Base-by-base conservation (phyloP, 1,284 basidiomycete genomes). In the Neonothopanus nambi region DNA sequence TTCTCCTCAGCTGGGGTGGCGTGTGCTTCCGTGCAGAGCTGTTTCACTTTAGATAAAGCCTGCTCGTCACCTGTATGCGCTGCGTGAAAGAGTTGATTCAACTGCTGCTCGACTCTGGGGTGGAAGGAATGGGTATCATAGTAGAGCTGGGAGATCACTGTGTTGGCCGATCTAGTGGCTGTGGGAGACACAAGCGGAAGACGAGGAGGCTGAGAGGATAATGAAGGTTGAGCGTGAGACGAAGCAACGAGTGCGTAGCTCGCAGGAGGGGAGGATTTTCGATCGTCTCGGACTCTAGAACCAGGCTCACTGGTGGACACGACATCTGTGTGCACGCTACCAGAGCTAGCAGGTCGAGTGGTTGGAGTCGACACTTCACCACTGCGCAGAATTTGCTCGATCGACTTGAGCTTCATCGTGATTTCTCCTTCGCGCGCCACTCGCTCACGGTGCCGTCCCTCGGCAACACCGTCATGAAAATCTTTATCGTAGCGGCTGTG, bases 1-100 rank as follows among this genome's bases (percentile, higher is more conserved):
- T 50, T 57, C 4, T 26, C 8, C 5, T 50, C 37, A 9, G 41
- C 2, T 7, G 36, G 36, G n/a, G 38, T 46, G 7, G 42, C 17
- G 28, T 57, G 55, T 2, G 55, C 55, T 40, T 57, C 51, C n/a
- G 17, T 18, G 15, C 41, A 48, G 15, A 57, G 35, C 12, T 20
- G 21, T n/a, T 50, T 53, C 42, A 52, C 44, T 3, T 44, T 40
- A 7, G n/a, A 23, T 2, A 51, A 6, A 17, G 51, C 51, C 11
- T 8, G 23, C 7, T n/a, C 18, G 20, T 57, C 51, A 3, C 47
- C 48, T 17, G 9, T 2, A 23, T 50, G 46, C 2, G 55, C 55
- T 5, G 15, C 11, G 1, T 23, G 18, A 20, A 57, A 45, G 2
- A 51, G 20, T 3, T 17, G 12, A 0, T 13, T 23, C 13, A 57